Percentiles rank a stretch among this genome's conserved stretches.
phyloP scores from a whole-genome alignment of 176 grass and related monocot genomes.

The Phyllostachys edulis region DNA sequence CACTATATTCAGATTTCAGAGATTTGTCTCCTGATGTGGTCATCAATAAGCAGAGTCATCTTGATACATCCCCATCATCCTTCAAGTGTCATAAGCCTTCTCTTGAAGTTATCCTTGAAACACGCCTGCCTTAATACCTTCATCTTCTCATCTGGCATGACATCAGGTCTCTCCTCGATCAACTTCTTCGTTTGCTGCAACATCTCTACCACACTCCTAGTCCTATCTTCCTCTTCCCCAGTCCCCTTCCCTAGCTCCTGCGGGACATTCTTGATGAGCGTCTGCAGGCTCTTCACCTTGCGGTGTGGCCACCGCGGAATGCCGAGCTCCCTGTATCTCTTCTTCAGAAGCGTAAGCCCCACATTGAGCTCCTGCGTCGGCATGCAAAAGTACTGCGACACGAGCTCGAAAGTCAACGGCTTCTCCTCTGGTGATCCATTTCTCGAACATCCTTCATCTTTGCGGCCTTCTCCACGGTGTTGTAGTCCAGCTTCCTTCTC shows the following conservation, averaged over 20 bases:
- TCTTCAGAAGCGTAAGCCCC: constrained; percentile 57
- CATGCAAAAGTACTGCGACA: constrained; percentile 44
- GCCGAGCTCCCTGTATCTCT: constrained; percentile 51
- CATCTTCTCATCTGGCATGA: constrained; percentile 31
- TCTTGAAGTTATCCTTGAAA: constrained; percentile 59
- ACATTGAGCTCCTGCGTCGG: constrained; percentile 55
- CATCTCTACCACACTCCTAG: background rate
- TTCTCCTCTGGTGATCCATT: constrained; percentile 10
- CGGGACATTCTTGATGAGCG: constrained; percentile 55
- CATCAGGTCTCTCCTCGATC: constrained; percentile 49
- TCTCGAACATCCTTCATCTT: background rate
- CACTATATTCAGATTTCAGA: background rate
- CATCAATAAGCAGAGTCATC: background rate
- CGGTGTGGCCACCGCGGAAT: constrained; percentile 69
- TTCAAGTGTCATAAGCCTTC: constrained; percentile 10
- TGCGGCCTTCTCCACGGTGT: background rate
- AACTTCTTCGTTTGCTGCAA: constrained; percentile 36
- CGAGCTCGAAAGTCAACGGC: constrained; percentile 29
- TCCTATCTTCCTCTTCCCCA: background rate
- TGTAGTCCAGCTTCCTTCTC: background rate
- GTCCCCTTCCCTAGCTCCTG: constrained; percentile 24
- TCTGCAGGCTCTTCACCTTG: constrained; percentile 71
- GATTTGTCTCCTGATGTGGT: background rate
- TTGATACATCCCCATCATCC: background rate
- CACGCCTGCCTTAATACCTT: constrained; percentile 57